Evolutionary conservation across 768 basidiomycete genomes (phyloP), one percentile per base, ranked within the genome.

Genomic region (Mycena belliarum): DNA sequence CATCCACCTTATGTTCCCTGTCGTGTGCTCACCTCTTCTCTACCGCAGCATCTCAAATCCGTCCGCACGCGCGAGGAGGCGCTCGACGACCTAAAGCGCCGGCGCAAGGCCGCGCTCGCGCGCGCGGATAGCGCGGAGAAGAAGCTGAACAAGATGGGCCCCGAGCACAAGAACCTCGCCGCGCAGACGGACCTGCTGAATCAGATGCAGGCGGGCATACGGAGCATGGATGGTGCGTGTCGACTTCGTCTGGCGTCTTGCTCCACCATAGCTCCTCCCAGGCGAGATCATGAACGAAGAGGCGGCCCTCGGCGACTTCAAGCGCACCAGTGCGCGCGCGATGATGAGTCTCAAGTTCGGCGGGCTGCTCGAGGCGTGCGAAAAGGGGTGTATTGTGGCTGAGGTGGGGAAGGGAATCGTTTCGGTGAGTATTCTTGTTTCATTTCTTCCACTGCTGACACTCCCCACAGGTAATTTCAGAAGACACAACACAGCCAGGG

Each of bases 321-420:
- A 96, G 73, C 83, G 95, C 35, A 72, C 77, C 7, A 82, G 81
- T 15, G 79, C 88, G 3, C 84, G 82, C 60, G 76, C 81, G 41
- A 90, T 86, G 75, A 84, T 96, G 82, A 82, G 83, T 1, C 73
- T 91, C 65, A 95, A 96, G 75, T 95, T 95, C 68, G 93, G 92
- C 23, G 94, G 91, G 7, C 72, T 96, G 42, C 71, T 87, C 43
- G 95, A 97, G 70, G 86, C 84, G 55, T 89, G 87, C 51, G 90
- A 95, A 74, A 95, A 92, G 72, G 89, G 91, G 81, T 85, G 41
- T 37, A 51, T 63, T 6, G 62, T 59, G 20, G 62, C 35, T 1
- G 55, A 60, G 33, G 37, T 52, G 18, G 62, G 62, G 15, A 16
- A 45, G 2, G 52, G 9, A 5, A 32, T 57, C 6, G 52, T 51